Evolutionary conservation across 805 yeast species (phyloP).

Genomic region (Kazachstania bromeliacearum): DNA sequence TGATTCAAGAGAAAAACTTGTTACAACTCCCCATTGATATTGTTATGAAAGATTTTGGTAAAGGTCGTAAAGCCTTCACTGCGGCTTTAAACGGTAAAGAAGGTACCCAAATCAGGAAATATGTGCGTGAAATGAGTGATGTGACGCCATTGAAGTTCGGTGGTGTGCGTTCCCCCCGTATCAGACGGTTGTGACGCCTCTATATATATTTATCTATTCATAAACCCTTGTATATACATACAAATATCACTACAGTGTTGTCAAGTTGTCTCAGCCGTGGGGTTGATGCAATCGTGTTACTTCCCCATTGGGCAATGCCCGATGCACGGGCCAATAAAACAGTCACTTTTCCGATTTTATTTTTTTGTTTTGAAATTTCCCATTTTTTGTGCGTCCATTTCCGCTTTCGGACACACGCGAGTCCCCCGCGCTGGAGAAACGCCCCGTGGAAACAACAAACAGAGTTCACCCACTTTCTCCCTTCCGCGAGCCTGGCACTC

Average conservation of each 20-base stretch:
- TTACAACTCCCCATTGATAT: constrained; percentile 43
- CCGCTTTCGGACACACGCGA: not conserved
- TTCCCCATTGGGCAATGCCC: no score
- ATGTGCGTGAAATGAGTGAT: constrained; percentile 65
- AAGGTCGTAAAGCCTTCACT: constrained; percentile 79
- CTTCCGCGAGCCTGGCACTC: no score
- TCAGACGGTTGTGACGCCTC: constrained; percentile 51
- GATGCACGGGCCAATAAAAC: no score
- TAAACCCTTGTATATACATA: not conserved
- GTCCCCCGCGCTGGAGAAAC: not conserved
- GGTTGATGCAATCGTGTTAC: no score
- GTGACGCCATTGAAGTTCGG: constrained; percentile 81
- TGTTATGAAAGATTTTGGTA: constrained; percentile 73
- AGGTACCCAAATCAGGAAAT: constrained; percentile 59
- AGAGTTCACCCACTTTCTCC: no score
- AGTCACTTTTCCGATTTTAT: not conserved
- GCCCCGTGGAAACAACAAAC: no score
- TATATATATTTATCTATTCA: not conserved
- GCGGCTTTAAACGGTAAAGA: constrained; percentile 84
- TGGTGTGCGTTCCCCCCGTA: constrained; percentile 79
- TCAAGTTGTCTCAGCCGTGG: no score
- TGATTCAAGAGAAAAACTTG: constrained; percentile 43
- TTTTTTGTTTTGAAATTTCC: not conserved
- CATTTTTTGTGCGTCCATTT: not conserved
- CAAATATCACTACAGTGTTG: no score